Base-by-base conservation (phyloP, 306 rosid species). In the Delonix regia region DNA sequence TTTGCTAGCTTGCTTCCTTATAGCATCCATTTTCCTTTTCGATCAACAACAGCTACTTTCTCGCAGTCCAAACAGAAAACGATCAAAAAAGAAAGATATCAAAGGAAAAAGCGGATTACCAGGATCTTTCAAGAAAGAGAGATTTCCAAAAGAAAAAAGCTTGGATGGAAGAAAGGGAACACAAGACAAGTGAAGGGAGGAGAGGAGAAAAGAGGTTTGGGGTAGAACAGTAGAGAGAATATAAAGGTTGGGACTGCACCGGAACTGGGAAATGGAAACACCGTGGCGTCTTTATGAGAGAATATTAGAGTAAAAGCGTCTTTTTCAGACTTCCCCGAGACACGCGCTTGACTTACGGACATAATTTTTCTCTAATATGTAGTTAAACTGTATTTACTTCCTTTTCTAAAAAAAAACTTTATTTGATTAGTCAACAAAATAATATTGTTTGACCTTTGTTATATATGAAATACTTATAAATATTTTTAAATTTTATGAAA, bases 1-100 rank as follows among this genome's bases (percentile, higher is more conserved):
- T 83, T 87, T 94, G 83, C 85, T 89, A 64, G 98, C 98, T 83
- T 94, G 98, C 87, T 89, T 94, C 73, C 97, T 78, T 71, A 94
- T 89, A 55, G 97, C 93, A 74, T 94, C 97, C 97, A 93, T 89
- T 69, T 19, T 36, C 27, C 52, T 36, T 4, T 25, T 6, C 36
- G 10, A 79, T 16, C 19, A 79, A 51, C 77, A 75, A 70, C n/a
- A 39, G 80, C 52, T 13, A 71, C 56, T 80, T 77, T 62, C 13
- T 62, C 33, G 71, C 27, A 59, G 73, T 61, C 4, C 33, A 60
- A 53, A 65, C 30, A 65, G 45, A 8, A 65, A 80, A 73, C 53
- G 76, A 83, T 80, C 41, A 56, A 75, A 80, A 62, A 11, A 72
- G 3, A 0, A 39, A 56, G 69, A 59, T n/a, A 38, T 30, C 4